Percentiles rank a stretch among this genome's conserved stretches.
Conservation (phyloP, 257 asterid species). For the Leonotis leonurus region DNA sequence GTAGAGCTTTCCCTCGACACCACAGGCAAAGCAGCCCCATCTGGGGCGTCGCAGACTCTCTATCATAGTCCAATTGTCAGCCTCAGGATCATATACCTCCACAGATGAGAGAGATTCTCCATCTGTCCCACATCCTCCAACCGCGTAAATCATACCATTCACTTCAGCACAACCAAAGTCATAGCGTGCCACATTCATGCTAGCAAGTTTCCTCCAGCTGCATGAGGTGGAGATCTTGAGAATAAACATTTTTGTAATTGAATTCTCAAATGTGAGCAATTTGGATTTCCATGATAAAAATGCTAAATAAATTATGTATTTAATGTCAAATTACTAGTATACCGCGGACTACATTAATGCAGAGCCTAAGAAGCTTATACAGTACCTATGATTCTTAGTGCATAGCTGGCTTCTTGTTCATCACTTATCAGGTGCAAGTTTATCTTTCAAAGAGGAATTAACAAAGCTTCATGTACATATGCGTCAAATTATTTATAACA, state of each 20-base stretch:
- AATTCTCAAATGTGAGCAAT: neutral
- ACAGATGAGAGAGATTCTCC: slow-evolving; percentile 64
- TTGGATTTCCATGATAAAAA: neutral
- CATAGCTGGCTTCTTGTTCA: no score
- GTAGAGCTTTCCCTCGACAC: slow-evolving; percentile 60
- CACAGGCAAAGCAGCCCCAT: slow-evolving; percentile 73
- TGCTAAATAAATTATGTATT: neutral
- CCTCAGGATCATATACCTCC: slow-evolving; percentile 67
- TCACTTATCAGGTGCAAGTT: no score
- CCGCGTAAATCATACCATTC: slow-evolving; percentile 57
- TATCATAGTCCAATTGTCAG: slow-evolving; percentile 47
- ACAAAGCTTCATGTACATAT: neutral
- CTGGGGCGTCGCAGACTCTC: slow-evolving; percentile 69
- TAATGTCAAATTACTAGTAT: no score
- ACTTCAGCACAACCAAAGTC: slow-evolving; percentile 86
- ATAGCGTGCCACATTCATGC: slow-evolving; percentile 66
- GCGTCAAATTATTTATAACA: no score
- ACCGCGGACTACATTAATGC: no score
- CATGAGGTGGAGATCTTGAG: neutral
- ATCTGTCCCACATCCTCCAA: slow-evolving; percentile 66
- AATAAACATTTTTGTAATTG: neutral
- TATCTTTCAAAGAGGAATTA: neutral
- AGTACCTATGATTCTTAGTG: no score
- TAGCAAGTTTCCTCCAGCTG: slow-evolving; percentile 82
- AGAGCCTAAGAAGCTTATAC: no score